Evolutionary conservation across 768 basidiomycete species (phyloP).

Genomic region (Tulasnella sp.): DNA sequence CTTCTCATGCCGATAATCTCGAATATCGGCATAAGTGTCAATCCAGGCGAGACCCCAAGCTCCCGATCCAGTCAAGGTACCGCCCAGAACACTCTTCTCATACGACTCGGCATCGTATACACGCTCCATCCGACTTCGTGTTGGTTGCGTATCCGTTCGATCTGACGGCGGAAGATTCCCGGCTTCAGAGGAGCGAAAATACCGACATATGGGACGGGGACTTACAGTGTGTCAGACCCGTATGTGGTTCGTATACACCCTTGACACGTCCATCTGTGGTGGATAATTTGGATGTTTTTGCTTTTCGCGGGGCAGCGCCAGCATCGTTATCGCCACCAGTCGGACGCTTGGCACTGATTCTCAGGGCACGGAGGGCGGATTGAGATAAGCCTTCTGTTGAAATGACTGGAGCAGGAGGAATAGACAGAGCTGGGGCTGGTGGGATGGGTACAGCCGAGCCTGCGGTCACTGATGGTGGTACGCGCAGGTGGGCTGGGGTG

Average conservation of each 20-base stretch:
- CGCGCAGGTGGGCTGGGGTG: neutral
- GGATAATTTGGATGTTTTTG: conserved; percentile 25
- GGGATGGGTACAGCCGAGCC: neutral
- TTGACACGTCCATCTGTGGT: conserved; percentile 34
- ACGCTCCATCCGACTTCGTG: conserved; percentile 47
- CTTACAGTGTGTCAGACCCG: conserved; percentile 64
- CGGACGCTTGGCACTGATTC: conserved; percentile 14
- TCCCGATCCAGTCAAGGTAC: conserved; percentile 62
- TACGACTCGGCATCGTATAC: conserved; percentile 38
- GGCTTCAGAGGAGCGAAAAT: neutral
- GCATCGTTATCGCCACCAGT: conserved; percentile 19
- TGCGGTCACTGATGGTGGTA: neutral
- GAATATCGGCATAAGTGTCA: conserved; percentile 33
- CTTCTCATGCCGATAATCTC: conserved; percentile 8
- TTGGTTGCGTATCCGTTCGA: conserved; percentile 69
- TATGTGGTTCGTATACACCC: conserved; percentile 78
- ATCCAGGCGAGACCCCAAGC: conserved; percentile 78
- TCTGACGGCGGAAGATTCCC: conserved; percentile 42
- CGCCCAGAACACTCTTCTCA: conserved; percentile 44
- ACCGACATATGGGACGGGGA: conserved; percentile 18
- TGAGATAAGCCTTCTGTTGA: conserved; percentile 8
- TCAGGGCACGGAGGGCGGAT: conserved; percentile 10
- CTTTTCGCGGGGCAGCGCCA: conserved; percentile 22
- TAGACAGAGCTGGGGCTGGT: neutral
- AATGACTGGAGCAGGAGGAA: neutral